Conservation (phyloP, 106 monocot genomes). For the Allium sativum region DNA sequence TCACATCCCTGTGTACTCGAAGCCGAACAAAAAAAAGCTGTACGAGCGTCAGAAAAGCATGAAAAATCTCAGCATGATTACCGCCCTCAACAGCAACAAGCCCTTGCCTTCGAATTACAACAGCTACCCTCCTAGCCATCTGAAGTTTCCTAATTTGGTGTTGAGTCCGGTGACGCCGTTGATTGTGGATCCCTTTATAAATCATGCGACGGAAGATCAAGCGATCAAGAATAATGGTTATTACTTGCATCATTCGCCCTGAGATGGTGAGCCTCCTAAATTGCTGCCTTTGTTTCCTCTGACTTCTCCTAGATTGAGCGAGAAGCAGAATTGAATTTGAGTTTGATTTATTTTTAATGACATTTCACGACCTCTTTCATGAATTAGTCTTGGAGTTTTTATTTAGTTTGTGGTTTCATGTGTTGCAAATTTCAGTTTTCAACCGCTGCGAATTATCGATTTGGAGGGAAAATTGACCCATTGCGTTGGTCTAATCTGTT, state of each 20-base stretch:
- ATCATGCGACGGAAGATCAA: slow-evolving; percentile 31
- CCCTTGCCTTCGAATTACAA: background rate
- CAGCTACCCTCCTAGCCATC: slow-evolving; percentile 51
- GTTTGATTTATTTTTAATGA: no score
- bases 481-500: no score
- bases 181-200: slow-evolving; percentile 24
- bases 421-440: no score
- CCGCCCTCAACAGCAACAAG: slow-evolving; percentile 32
- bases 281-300: slow-evolving; percentile 86
- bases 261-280: slow-evolving; percentile 45
- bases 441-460: no score
- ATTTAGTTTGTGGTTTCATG: no score
- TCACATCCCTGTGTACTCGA: slow-evolving; percentile 3
- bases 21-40: slow-evolving; percentile 67
- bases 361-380: background rate
- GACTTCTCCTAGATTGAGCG: slow-evolving; percentile 30
- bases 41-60: slow-evolving; percentile 85
- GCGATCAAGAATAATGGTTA: slow-evolving; percentile 80
- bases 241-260: slow-evolving; percentile 79
- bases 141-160: slow-evolving; percentile 65
- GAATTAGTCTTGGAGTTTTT: no score
- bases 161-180: slow-evolving; percentile 87
- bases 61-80: slow-evolving; percentile 60
- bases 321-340: background rate
- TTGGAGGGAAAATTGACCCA: no score